Evolutionary conservation across 306 rosid species (phyloP).

Genomic region (Acacia acuminata): DNA sequence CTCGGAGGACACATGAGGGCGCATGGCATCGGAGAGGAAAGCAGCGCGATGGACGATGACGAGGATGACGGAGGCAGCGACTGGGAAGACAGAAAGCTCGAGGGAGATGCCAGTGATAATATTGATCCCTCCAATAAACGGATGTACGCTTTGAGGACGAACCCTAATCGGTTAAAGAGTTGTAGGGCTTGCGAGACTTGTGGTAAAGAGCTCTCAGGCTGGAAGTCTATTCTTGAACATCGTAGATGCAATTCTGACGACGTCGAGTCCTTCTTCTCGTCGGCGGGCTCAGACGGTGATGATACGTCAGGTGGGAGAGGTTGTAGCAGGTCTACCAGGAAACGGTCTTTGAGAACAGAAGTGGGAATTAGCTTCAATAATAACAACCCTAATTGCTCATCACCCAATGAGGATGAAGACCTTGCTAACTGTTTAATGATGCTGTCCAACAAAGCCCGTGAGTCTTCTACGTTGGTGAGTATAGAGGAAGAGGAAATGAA

Average conservation of each 20-base stretch:
- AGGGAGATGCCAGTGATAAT: slow-evolving; percentile 27
- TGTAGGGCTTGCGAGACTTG: slow-evolving; percentile 82
- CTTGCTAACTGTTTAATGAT: slow-evolving; percentile 88
- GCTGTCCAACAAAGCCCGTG: slow-evolving; percentile 75
- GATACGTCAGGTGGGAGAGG: slow-evolving; percentile 38
- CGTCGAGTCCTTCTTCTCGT: slow-evolving; percentile 52
- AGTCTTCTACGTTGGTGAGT: slow-evolving; percentile 70
- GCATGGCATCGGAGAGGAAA: slow-evolving; percentile 80
- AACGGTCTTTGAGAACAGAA: slow-evolving; percentile 68
- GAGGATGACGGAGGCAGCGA: slow-evolving; percentile 70
- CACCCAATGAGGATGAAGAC: slow-evolving; percentile 89
- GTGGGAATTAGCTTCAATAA: slow-evolving; percentile 41
- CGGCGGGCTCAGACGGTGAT: slow-evolving; percentile 59
- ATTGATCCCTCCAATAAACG: slow-evolving; percentile 61
- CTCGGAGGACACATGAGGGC: slow-evolving; percentile 99
- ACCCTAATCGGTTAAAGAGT: slow-evolving; percentile 79
- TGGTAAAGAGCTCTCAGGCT: slow-evolving; percentile 77
- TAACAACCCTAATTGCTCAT: slow-evolving; percentile 47
- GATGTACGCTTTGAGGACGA: slow-evolving; percentile 83
- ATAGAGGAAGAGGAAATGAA: slow-evolving; percentile 71
- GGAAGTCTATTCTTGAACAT: slow-evolving; percentile 91
- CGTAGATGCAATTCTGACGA: slow-evolving; percentile 77
- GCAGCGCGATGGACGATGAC: slow-evolving; percentile 60
- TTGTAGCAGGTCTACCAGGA: slow-evolving; percentile 71
- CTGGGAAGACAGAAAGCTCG: slow-evolving; percentile 64